Evolutionary conservation across 2,329 filamentous ascomycete species (phyloP).

Genomic region (Apiospora rasikravindrae): DNA sequence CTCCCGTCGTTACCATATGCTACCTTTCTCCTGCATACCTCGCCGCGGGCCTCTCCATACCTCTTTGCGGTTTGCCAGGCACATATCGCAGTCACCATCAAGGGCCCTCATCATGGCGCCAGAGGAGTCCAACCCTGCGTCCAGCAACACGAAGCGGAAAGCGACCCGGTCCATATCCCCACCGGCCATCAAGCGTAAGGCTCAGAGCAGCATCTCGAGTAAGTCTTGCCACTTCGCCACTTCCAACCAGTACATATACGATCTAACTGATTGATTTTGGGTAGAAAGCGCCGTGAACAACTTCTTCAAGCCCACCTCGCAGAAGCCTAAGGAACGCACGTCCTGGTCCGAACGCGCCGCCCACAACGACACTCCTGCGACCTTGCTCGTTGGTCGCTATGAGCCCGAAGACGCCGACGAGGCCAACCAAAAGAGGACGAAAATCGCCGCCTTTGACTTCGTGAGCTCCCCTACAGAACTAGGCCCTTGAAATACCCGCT

Average conservation of each 20-base stretch:
- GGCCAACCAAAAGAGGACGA: conserved; percentile 48
- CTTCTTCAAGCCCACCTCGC: conserved; percentile 87
- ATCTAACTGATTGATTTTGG: neutral
- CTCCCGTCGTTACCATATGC: neutral
- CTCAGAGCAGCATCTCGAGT: conserved; percentile 59
- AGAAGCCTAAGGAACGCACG: conserved; percentile 80
- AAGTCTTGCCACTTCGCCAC: conserved; percentile 29
- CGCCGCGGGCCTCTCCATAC: neutral
- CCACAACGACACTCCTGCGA: conserved; percentile 52
- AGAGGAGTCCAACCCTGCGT: neutral
- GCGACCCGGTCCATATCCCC: conserved; percentile 51
- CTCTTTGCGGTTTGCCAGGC: neutral
- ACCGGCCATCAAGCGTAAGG: conserved; percentile 57
- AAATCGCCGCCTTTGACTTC: conserved; percentile 75
- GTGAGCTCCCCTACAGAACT: conserved; percentile 40
- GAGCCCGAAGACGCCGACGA: conserved; percentile 47
- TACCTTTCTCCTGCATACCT: neutral
- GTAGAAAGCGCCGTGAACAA: conserved; percentile 73
- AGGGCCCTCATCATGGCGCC: neutral
- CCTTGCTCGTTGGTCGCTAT: conserved; percentile 79
- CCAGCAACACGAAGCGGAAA: conserved; percentile 32
- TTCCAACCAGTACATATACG: neutral
- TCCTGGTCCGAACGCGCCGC: conserved; percentile 72
- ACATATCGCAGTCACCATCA: conserved; percentile 1
- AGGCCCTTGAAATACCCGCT: conserved; percentile 5